Evolutionary conservation across 2,329 filamentous ascomycete species (phyloP).

Genomic region (Coccinonectria pachysandricola): DNA sequence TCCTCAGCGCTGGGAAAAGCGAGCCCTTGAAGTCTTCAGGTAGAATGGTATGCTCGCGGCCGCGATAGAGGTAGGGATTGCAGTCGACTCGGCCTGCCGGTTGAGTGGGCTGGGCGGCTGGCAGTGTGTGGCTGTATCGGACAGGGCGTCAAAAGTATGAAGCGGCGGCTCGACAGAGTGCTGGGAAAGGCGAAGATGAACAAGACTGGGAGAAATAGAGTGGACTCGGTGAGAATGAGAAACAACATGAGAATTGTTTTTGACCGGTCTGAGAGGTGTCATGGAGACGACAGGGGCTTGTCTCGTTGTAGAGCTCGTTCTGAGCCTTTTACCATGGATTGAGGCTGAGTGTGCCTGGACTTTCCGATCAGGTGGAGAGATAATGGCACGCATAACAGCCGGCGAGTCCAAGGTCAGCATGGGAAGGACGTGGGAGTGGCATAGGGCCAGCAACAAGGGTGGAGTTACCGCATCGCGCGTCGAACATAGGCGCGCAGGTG

Average conservation of each 20-base stretch:
- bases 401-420: constrained; percentile 3
- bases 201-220: constrained; percentile 27
- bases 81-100: constrained; percentile 18
- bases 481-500: too few species aligned
- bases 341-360: constrained; percentile 17
- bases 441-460: constrained; percentile 5
- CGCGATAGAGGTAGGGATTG: constrained; percentile 20
- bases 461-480: too few species aligned
- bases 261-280: constrained; percentile 32
- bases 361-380: constrained; percentile 15
- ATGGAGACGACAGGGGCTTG: constrained; percentile 19
- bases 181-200: constrained; percentile 24
- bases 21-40: constrained; percentile 11
- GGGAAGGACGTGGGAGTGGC: constrained; percentile 6
- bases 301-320: constrained; percentile 15
- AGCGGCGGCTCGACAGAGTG: constrained; percentile 17
- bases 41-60: constrained; percentile 17
- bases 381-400: constrained; percentile 6
- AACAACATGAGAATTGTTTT: constrained; percentile 29
- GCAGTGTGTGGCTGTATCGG: constrained; percentile 21
- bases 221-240: constrained; percentile 32
- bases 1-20: constrained; percentile 5
- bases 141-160: constrained; percentile 19
- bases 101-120: constrained; percentile 18
- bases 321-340: constrained; percentile 11